Evolutionary conservation across 441 rosid genomes (phyloP).

Genomic region (Populus tomentosa): DNA sequence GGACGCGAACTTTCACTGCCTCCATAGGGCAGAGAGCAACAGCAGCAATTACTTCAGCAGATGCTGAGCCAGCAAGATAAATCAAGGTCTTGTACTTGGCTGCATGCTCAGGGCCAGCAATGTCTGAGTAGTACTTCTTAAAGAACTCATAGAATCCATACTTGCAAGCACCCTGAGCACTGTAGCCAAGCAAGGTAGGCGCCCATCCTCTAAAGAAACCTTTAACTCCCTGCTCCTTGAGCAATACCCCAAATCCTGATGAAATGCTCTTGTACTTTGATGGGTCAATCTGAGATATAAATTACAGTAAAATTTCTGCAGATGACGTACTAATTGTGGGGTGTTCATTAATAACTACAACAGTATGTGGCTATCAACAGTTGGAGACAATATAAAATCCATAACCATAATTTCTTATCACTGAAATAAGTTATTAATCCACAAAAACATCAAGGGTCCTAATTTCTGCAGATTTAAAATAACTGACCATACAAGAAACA

Average conservation of each 20-base stretch:
- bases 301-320: not conserved
- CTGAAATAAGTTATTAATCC: not conserved
- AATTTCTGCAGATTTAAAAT: not conserved
- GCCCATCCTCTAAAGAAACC: conserved; percentile 98
- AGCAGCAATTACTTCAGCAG: conserved; percentile 95
- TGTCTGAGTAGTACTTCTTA: conserved; percentile 85
- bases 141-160: conserved; percentile 92
- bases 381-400: not conserved
- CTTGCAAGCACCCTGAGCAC: conserved; percentile 99
- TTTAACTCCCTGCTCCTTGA: conserved; percentile 85
- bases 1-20: conserved; percentile 95
- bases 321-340: not conserved
- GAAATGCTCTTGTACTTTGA: conserved; percentile 85
- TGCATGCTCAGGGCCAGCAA: conserved; percentile 88
- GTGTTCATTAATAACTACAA: not conserved
- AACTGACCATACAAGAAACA: not conserved
- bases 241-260: conserved; percentile 82
- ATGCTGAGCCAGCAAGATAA: conserved; percentile 97
- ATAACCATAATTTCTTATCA: not conserved
- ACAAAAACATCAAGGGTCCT: not conserved
- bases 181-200: conserved; percentile 92
- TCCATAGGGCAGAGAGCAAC: conserved; percentile 95
- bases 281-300: conserved; percentile 69
- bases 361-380: not conserved
- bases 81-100: conserved; percentile 89